phyloP scores from a whole-genome alignment of 768 basidiomycete species.

The Auriscalpium microsporum region DNA sequence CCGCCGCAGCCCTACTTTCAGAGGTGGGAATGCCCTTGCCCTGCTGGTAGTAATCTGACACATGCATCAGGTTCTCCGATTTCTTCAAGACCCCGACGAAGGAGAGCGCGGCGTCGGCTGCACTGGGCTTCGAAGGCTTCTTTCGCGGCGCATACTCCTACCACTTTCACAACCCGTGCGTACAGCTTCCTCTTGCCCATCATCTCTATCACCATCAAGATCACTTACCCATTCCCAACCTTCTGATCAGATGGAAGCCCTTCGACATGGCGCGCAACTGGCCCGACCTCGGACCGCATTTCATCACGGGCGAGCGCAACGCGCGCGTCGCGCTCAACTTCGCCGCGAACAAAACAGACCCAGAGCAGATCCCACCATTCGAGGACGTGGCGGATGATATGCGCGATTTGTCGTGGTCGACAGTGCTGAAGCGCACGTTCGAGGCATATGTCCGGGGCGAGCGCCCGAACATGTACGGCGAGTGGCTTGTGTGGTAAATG shows the following conservation, averaged over 20 bases:
- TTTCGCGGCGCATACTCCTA: constrained; percentile 95
- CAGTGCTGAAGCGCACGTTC: constrained; percentile 91
- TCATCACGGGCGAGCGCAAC: constrained; percentile 68
- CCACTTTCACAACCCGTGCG: constrained; percentile 92
- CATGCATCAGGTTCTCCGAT: constrained; percentile 59
- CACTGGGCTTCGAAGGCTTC: constrained; percentile 89
- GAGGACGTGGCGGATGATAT: constrained; percentile 51
- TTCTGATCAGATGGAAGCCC: constrained; percentile 75
- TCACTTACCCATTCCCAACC: neutral
- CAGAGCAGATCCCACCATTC: constrained; percentile 27
- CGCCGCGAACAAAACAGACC: constrained; percentile 3
- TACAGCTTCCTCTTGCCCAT: neutral
- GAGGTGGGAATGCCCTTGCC: constrained; percentile 39
- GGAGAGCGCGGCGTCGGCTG: constrained; percentile 73
- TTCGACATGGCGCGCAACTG: constrained; percentile 91
- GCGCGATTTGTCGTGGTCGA: constrained; percentile 84
- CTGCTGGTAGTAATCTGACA: constrained; percentile 3
- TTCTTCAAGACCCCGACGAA: constrained; percentile 77
- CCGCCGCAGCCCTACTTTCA: constrained; percentile 94
- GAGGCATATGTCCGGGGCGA: constrained; percentile 90
- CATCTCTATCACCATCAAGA: neutral
- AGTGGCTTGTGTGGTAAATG: constrained; percentile 46
- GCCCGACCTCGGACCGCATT: constrained; percentile 84
- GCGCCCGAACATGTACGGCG: constrained; percentile 92
- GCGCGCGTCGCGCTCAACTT: constrained; percentile 34